These are phyloP conservation scores for Tylopilus rubrobrunneus DNA, from an alignment of 768 basidiomycete species.

Conservation along the genomic window DNA sequence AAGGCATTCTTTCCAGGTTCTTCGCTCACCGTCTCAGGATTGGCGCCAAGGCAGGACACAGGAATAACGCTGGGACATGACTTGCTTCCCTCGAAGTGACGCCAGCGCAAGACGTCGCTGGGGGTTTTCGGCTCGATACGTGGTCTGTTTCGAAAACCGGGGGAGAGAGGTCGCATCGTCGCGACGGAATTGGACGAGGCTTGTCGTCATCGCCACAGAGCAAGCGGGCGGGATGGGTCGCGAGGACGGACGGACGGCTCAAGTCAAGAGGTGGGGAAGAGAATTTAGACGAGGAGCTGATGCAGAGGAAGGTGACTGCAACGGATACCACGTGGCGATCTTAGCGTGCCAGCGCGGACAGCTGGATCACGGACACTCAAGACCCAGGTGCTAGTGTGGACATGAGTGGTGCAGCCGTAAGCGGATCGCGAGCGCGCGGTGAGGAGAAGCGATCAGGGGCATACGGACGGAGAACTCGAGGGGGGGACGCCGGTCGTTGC, in stretches of 20 bases:
- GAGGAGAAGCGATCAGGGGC: conserved; percentile 24
- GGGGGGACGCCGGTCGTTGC: neutral
- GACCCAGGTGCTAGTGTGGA: neutral
- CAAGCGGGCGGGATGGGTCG: conserved; percentile 24
- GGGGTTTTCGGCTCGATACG: conserved; percentile 26
- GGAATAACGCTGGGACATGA: neutral
- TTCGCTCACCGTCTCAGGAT: neutral
- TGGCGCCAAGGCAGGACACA: neutral
- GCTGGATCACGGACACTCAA: conserved; percentile 19
- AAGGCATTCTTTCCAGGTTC: neutral
- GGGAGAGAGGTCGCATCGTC: conserved; percentile 1
- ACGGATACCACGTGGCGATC: neutral
- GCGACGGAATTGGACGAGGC: conserved; percentile 14
- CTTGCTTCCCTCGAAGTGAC: neutral
- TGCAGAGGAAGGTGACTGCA: neutral
- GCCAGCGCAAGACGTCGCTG: conserved; percentile 21
- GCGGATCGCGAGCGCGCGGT: conserved; percentile 1
- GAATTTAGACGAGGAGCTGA: conserved; percentile 19
- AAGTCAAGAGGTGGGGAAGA: neutral
- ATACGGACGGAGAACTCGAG: conserved; percentile 26
- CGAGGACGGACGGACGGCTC: conserved; percentile 25
- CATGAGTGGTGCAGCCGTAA: neutral
- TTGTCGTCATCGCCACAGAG: neutral
- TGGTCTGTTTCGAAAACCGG: conserved; percentile 25
- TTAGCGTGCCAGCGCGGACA: conserved; percentile 2